These are phyloP conservation scores for Clonostachys rosea DNA, from an alignment of 2,329 filamentous ascomycete species.

Conservation along the genomic window DNA sequence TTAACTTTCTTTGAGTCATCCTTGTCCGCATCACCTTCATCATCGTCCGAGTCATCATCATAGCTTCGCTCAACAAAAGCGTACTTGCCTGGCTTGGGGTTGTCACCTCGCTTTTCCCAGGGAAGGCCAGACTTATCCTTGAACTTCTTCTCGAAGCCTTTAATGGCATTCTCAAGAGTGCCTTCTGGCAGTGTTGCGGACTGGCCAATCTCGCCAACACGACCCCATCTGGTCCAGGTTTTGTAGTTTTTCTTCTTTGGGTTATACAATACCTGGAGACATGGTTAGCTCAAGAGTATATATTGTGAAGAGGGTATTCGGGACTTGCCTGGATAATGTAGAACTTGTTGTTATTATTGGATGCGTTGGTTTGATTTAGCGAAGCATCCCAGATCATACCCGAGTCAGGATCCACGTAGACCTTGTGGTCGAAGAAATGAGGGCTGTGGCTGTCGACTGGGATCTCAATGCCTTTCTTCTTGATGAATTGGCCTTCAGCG, in stretches of 20 bases:
- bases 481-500: constrained; percentile 39
- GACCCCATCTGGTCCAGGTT: constrained; percentile 77
- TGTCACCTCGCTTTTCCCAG: constrained; percentile 47
- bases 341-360: constrained; percentile 77
- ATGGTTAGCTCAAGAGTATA: constrained; percentile 3
- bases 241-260: constrained; percentile 32
- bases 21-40: constrained; percentile 29
- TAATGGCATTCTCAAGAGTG: constrained; percentile 34
- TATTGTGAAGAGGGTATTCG: neutral
- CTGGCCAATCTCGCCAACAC: constrained; percentile 61
- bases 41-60: constrained; percentile 60
- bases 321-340: constrained; percentile 63
- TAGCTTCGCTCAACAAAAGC: constrained; percentile 79
- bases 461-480: constrained; percentile 37
- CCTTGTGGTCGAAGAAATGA: constrained; percentile 28
- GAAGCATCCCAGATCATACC: constrained; percentile 74
- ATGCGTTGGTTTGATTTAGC: constrained; percentile 71
- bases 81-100: constrained; percentile 66
- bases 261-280: constrained; percentile 34
- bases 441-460: constrained; percentile 44
- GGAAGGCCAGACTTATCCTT: constrained; percentile 53
- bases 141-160: constrained; percentile 57
- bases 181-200: constrained; percentile 35
- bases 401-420: constrained; percentile 58
- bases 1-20: constrained; percentile 23